phyloP scores from a whole-genome alignment of 108 stramenopile genomes.

The Stephanodiscus triporus region DNA sequence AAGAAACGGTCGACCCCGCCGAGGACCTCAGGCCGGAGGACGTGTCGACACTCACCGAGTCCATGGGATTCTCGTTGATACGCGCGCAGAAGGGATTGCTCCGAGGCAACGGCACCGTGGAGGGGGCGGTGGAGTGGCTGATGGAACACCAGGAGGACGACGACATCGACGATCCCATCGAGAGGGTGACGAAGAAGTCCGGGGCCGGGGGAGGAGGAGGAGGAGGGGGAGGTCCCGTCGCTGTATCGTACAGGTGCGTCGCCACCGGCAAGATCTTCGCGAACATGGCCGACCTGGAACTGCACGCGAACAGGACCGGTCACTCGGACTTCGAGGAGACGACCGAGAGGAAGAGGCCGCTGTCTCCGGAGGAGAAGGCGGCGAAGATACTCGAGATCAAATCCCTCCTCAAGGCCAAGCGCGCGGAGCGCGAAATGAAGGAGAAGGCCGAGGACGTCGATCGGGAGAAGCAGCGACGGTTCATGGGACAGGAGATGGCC shows the following conservation, averaged over 20 bases:
- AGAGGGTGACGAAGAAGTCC: slow-evolving; percentile 46
- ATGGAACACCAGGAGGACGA: slow-evolving; percentile 92
- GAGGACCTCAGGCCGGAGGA: slow-evolving; percentile 55
- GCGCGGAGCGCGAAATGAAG: slow-evolving; percentile 78
- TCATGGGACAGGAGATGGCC: slow-evolving; percentile 81
- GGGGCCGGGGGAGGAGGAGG: neutral
- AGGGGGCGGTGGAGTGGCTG: slow-evolving; percentile 96
- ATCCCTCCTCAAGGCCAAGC: slow-evolving; percentile 75
- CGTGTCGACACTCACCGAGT: slow-evolving; percentile 70
- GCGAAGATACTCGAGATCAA: slow-evolving; percentile 90
- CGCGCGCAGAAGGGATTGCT: slow-evolving; percentile 91
- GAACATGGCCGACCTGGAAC: slow-evolving; percentile 88
- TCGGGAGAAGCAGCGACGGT: slow-evolving; percentile 83
- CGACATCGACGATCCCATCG: slow-evolving; percentile 92
- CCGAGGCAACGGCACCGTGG: slow-evolving; percentile 73
- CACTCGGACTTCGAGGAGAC: slow-evolving; percentile 93
- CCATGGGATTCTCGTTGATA: slow-evolving; percentile 89
- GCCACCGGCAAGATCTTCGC: slow-evolving; percentile 81
- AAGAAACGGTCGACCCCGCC: slow-evolving; percentile 53
- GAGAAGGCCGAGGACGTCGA: slow-evolving; percentile 90
- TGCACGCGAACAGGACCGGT: slow-evolving; percentile 91
- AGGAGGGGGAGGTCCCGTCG: slow-evolving; percentile 30
- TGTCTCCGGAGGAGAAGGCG: slow-evolving; percentile 93
- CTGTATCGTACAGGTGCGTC: slow-evolving; percentile 89
- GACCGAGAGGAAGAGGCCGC: slow-evolving; percentile 66